Evolutionary conservation across 1,139 yeast species (phyloP).

Genomic region (Candida tropicalis): DNA sequence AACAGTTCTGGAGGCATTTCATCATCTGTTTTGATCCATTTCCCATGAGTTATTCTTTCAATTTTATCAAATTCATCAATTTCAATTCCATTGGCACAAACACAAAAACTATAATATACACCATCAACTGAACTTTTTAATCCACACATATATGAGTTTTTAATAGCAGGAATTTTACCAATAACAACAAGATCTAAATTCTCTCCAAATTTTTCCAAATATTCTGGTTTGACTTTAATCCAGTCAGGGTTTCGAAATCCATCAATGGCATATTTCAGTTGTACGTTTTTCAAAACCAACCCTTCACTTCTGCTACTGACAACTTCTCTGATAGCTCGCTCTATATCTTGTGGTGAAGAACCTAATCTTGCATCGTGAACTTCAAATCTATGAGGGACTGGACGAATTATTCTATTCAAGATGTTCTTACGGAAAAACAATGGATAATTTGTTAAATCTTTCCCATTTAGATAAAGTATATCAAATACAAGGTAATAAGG

Average conservation of each 20-base stretch:
- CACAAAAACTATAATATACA: constrained; percentile 62
- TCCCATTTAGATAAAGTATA: constrained; percentile 66
- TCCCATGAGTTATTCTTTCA: constrained; percentile 55
- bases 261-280: constrained; percentile 61
- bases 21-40: constrained; percentile 54
- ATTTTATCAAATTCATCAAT: constrained; percentile 62
- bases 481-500: constrained; percentile 78
- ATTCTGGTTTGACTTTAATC: constrained; percentile 92
- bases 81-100: constrained; percentile 85
- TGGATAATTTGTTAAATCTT: constrained; percentile 55
- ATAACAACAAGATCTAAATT: constrained; percentile 78
- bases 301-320: constrained; percentile 79
- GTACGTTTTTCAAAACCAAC: constrained; percentile 68
- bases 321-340: constrained; percentile 56
- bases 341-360: constrained; percentile 52
- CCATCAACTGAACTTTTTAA: constrained; percentile 42
- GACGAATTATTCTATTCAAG: constrained; percentile 48
- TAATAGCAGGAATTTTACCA: constrained; percentile 75
- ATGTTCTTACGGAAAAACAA: constrained; percentile 58
- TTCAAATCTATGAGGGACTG: constrained; percentile 57
- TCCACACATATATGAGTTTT: constrained; percentile 79
- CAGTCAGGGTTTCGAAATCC: constrained; percentile 65
- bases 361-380: constrained; percentile 52
- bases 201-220: constrained; percentile 83
- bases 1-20: constrained; percentile 43